These are phyloP conservation scores for Coleophoma cylindrospora DNA, from an alignment of 2,329 filamentous ascomycete species.

Conservation along the genomic window DNA sequence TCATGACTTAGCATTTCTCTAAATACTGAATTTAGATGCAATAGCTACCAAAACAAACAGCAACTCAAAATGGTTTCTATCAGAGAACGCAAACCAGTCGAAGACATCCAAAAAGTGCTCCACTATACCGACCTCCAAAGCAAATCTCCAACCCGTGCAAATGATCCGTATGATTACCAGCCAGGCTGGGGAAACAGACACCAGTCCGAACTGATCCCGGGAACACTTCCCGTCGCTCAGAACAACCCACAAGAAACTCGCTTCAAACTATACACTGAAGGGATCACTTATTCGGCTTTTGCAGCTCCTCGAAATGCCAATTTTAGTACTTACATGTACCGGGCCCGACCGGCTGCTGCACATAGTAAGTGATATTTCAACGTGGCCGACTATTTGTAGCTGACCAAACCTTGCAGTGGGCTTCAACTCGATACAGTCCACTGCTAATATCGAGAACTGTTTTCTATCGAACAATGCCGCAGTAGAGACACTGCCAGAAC, in stretches of 20 bases:
- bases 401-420: slow-evolving; percentile 49
- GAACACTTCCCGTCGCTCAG: slow-evolving; percentile 34
- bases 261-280: slow-evolving; percentile 39
- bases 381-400: slow-evolving; percentile 24
- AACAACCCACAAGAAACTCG: slow-evolving; percentile 35
- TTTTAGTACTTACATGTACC: slow-evolving; percentile 39
- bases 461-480: slow-evolving; percentile 41
- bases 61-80: neutral
- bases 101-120: slow-evolving; percentile 43
- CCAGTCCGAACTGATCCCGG: slow-evolving; percentile 35
- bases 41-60: too few species aligned
- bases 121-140: slow-evolving; percentile 56
- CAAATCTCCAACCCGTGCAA: slow-evolving; percentile 45
- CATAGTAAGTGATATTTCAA: slow-evolving; percentile 28
- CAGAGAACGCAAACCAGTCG: slow-evolving; percentile 6
- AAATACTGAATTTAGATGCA: too few species aligned
- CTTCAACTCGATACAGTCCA: slow-evolving; percentile 30
- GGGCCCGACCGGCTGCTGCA: slow-evolving; percentile 35
- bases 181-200: slow-evolving; percentile 47
- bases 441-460: slow-evolving; percentile 71
- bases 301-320: slow-evolving; percentile 34
- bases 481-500: slow-evolving; percentile 38
- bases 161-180: slow-evolving; percentile 51
- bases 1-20: too few species aligned
- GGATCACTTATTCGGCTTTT: slow-evolving; percentile 38